Percentiles rank a stretch among this genome's conserved stretches.
phyloP scores from a whole-genome alignment of 345 rosid genomes.

The Kandelia obovata region DNA sequence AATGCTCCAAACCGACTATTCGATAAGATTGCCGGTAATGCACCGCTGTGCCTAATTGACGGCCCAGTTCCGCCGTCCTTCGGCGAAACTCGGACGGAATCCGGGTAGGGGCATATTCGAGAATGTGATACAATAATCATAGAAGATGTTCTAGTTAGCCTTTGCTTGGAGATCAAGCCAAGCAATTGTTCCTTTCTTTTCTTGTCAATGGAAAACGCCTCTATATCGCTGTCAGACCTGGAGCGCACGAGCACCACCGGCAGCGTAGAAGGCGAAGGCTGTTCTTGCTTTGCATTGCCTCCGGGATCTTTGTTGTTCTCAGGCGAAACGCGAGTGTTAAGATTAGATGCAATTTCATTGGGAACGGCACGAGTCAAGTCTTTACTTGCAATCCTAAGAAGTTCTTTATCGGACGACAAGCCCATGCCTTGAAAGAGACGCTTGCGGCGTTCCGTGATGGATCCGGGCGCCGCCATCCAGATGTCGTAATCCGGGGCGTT shows the following conservation, averaged over 20 bases:
- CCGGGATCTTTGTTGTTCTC: background rate
- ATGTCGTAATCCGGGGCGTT: constrained; percentile 52
- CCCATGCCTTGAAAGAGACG: constrained; percentile 85
- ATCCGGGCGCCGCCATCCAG: constrained; percentile 90
- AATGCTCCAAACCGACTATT: constrained; percentile 51
- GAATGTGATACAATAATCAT: constrained; percentile 38
- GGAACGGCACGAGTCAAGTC: constrained; percentile 29
- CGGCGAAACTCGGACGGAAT: constrained; percentile 34
- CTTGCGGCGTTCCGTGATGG: constrained; percentile 67
- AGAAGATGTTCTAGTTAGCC: constrained; percentile 63
- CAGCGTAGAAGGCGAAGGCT: constrained; percentile 15
- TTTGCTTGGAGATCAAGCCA: constrained; percentile 59
- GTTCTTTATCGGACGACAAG: constrained; percentile 38
- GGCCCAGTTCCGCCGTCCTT: constrained; percentile 14
- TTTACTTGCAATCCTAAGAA: constrained; percentile 30
- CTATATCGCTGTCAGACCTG: constrained; percentile 71
- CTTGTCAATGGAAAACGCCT: constrained; percentile 38
- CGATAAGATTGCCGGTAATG: constrained; percentile 34
- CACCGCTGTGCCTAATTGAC: constrained; percentile 12
- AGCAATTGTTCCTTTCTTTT: constrained; percentile 62
- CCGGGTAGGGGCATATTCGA: constrained; percentile 36
- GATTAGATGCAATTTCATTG: constrained; percentile 7
- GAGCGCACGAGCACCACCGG: constrained; percentile 57
- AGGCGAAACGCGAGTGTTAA: background rate
- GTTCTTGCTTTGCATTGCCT: constrained; percentile 3